phyloP scores from a whole-genome alignment of 139 green algal species.

The Gonium pectorale region DNA sequence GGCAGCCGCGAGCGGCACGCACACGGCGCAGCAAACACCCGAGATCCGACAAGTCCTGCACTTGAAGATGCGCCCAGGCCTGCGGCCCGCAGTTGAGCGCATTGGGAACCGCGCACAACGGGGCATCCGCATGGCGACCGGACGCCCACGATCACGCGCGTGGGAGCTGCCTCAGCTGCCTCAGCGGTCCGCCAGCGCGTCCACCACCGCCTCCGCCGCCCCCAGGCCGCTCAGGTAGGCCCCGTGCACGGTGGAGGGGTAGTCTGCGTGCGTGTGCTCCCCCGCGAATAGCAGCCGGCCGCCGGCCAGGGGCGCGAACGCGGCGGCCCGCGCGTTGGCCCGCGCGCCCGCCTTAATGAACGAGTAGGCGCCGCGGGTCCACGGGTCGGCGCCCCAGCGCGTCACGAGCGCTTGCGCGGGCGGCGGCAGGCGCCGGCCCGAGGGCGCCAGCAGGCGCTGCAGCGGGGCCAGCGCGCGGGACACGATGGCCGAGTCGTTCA shows the following conservation, averaged over 20 bases:
- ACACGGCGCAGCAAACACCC: no score
- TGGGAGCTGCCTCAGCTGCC: no score
- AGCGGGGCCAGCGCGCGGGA: neutral
- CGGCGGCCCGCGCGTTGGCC: neutral
- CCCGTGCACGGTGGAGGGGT: neutral
- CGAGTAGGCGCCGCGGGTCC: neutral
- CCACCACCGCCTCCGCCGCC: neutral
- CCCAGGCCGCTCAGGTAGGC: constrained; percentile 34
- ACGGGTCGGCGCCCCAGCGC: constrained; percentile 8
- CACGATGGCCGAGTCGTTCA: neutral
- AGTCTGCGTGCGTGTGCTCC: neutral
- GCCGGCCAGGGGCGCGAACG: neutral
- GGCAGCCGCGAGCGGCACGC: no score
- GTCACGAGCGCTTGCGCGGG: neutral
- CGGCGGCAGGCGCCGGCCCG: neutral
- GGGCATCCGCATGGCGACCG: no score
- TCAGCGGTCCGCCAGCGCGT: neutral
- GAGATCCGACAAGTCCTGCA: no score
- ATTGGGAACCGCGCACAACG: no score
- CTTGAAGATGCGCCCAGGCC: no score
- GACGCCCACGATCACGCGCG: no score
- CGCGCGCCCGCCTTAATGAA: neutral
- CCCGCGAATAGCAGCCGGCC: neutral
- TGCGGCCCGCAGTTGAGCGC: no score
- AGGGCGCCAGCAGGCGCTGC: neutral